Conservation (phyloP, 768 basidiomycete genomes). For the Kwoniella botswanensis region DNA sequence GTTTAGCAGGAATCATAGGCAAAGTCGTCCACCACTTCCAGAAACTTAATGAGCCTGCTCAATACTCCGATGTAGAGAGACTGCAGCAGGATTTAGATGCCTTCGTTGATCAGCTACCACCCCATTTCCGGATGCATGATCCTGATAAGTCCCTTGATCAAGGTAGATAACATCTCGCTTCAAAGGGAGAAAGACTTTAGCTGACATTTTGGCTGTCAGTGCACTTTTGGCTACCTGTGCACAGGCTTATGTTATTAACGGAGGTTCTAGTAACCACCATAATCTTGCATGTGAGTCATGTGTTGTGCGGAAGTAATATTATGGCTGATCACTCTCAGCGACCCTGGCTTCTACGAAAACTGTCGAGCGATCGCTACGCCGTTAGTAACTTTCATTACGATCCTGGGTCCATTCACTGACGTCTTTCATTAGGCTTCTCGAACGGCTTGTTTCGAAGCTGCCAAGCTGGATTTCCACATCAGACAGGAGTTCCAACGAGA, state of each 20-base stretch:
- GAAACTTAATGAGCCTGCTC: conserved; percentile 76
- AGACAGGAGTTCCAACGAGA: conserved; percentile 55
- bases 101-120: conserved; percentile 77
- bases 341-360: conserved; percentile 85
- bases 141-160: conserved; percentile 51
- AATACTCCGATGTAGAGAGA: conserved; percentile 80
- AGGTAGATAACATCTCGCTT: conserved; percentile 61
- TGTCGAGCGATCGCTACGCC: conserved; percentile 83
- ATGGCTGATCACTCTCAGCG: conserved; percentile 65
- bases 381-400: conserved; percentile 82
- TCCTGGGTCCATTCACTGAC: conserved; percentile 62
- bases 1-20: conserved; percentile 81
- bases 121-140: conserved; percentile 58
- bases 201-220: conserved; percentile 62
- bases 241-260: conserved; percentile 54
- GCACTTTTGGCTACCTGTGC: conserved; percentile 48
- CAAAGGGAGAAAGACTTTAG: conserved; percentile 64
- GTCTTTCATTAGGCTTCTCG: conserved; percentile 66
- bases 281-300: conserved; percentile 46
- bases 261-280: conserved; percentile 52
- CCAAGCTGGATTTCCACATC: conserved; percentile 78
- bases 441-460: conserved; percentile 87
- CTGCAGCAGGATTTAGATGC: conserved; percentile 83
- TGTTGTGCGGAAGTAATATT: not conserved
- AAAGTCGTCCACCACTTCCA: conserved; percentile 92